These are phyloP conservation scores for Pyrenophora graminea DNA, from an alignment of 2,329 filamentous ascomycete genomes.

Conservation along the genomic window DNA sequence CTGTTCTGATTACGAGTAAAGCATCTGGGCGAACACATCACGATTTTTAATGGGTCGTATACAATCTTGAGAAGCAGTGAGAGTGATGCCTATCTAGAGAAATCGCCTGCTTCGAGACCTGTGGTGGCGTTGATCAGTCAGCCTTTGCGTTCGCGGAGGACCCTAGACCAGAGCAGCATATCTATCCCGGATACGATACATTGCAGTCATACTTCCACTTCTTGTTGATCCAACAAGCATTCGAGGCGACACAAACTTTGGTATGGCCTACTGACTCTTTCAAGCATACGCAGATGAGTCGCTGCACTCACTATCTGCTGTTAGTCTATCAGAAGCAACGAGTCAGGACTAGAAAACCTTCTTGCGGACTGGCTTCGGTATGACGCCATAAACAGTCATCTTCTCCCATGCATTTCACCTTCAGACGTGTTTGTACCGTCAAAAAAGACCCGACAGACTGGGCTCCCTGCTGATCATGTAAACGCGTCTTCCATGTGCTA, in stretches of 20 bases:
- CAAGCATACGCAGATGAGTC: conserved; percentile 10
- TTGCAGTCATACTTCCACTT: conserved; percentile 27
- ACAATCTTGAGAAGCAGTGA: conserved; percentile 1
- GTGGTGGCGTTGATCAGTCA: conserved; percentile 14
- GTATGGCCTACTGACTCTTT: conserved; percentile 26
- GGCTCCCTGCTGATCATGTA: no score
- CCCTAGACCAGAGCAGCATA: conserved; percentile 25
- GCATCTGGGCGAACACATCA: conserved; percentile 23
- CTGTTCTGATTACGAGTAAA: conserved; percentile 26
- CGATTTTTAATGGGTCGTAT: conserved; percentile 18
- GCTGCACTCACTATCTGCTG: background rate
- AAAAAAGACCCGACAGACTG: no score
- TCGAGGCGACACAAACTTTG: conserved; percentile 24
- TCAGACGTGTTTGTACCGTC: no score
- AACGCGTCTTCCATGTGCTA: no score
- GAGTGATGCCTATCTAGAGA: conserved; percentile 10
- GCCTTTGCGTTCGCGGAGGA: conserved; percentile 26
- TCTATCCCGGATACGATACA: conserved; percentile 29
- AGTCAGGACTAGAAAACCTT: conserved; percentile 8
- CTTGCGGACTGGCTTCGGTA: background rate
- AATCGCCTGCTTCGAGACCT: conserved; percentile 28
- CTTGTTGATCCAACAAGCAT: conserved; percentile 25
- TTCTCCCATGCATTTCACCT: no score
- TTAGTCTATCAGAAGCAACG: conserved; percentile 6
- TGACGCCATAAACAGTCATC: background rate